phyloP scores from a whole-genome alignment of 2,329 filamentous ascomycete genomes.

The Stachybotrys elegans region DNA sequence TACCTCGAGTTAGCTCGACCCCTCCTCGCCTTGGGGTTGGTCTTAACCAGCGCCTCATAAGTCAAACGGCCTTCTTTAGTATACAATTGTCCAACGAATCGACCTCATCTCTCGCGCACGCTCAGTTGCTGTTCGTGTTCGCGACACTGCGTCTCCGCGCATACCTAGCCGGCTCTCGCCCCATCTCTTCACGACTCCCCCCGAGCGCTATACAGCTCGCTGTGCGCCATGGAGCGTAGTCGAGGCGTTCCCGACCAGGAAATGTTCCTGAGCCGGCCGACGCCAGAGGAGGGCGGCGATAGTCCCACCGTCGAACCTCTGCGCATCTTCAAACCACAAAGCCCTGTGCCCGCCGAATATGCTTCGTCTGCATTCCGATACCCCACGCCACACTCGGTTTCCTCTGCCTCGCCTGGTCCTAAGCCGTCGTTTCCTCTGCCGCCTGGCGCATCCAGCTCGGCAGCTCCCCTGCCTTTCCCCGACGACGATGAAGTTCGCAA shows the following conservation, averaged over 20 bases:
- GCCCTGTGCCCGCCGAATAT: slow-evolving; percentile 50
- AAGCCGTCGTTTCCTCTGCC: slow-evolving; percentile 60
- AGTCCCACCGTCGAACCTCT: slow-evolving; percentile 80
- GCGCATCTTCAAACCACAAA: slow-evolving; percentile 76
- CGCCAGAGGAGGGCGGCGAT: slow-evolving; percentile 48
- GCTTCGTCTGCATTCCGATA: slow-evolving; percentile 39
- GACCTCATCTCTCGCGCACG: too few relatives aligned
- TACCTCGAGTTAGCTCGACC: too few relatives aligned
- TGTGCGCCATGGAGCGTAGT: slow-evolving; percentile 41
- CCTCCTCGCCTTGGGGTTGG: too few relatives aligned
- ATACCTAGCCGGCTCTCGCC: too few relatives aligned
- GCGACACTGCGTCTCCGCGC: too few relatives aligned
- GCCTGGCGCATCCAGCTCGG: slow-evolving; percentile 66
- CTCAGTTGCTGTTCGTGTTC: too few relatives aligned
- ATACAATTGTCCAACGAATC: too few relatives aligned
- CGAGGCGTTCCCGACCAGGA: slow-evolving; percentile 72
- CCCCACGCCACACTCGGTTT: slow-evolving; percentile 39
- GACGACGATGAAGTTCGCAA: slow-evolving; percentile 58
- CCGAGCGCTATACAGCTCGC: too few relatives aligned
- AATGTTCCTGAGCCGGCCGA: slow-evolving; percentile 69
- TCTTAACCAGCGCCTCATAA: too few relatives aligned
- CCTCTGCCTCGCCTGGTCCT: slow-evolving; percentile 34
- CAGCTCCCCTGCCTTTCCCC: slow-evolving; percentile 64
- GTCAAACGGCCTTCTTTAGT: too few relatives aligned
- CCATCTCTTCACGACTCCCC: too few relatives aligned